Percentiles rank a stretch among this genome's conserved stretches.
Conservation (phyloP, 2,329 filamentous ascomycete species). For the Harringtonia aguacate region DNA sequence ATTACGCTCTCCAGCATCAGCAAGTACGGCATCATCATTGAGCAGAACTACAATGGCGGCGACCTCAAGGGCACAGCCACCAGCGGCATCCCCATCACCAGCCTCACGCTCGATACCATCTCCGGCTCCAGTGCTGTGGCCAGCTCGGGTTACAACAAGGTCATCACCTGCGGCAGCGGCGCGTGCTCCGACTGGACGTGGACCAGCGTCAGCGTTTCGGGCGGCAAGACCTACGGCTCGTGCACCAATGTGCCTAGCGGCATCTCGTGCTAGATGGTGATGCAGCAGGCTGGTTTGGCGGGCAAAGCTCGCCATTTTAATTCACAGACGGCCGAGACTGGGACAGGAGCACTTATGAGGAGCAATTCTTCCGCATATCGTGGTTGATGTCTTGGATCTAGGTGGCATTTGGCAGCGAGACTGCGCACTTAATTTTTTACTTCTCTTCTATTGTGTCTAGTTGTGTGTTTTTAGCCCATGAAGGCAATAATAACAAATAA, state of each 20-base stretch:
- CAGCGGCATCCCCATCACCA: conserved; percentile 28
- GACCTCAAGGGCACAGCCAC: conserved; percentile 22
- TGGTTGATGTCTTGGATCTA: too few species aligned
- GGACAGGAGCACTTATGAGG: too few species aligned
- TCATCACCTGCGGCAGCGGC: conserved; percentile 22
- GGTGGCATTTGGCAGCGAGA: too few species aligned
- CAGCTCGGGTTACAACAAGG: conserved; percentile 24
- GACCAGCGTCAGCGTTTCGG: conserved; percentile 22
- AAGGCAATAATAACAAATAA: too few species aligned
- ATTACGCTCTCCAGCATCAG: conserved; percentile 39
- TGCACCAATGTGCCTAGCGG: conserved; percentile 9
- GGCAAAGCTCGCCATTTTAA: too few species aligned
- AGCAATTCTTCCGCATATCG: too few species aligned
- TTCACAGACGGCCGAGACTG: too few species aligned
- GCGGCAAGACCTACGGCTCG: conserved; percentile 18
- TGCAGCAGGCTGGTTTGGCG: too few species aligned
- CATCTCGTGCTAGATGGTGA: conserved; percentile 5
- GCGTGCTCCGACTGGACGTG: conserved; percentile 26
- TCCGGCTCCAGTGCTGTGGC: conserved; percentile 23
- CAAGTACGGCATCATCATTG: conserved; percentile 44
- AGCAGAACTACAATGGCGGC: conserved; percentile 46
- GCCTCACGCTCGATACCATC: conserved; percentile 33
- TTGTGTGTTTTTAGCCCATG: too few species aligned
- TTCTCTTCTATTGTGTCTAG: too few species aligned
- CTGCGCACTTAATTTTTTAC: too few species aligned